Percentiles rank a stretch among this genome's conserved stretches.
Evolutionary conservation across 2,329 filamentous ascomycete genomes (phyloP).

Genomic region (Geosmithia morbida): DNA sequence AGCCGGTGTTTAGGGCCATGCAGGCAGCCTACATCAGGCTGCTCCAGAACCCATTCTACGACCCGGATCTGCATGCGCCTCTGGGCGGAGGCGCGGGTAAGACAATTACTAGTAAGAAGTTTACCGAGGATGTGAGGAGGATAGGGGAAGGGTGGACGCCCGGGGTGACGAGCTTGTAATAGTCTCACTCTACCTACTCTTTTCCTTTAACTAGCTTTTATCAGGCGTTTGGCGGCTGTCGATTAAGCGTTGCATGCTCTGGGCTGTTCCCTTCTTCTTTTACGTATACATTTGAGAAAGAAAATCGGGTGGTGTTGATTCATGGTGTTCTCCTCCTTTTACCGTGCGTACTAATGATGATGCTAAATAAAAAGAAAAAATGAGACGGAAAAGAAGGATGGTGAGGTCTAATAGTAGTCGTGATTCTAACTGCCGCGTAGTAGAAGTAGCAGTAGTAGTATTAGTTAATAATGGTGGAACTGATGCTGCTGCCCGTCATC

Average conservation of each 20-base stretch:
- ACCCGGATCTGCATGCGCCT: conserved; percentile 69
- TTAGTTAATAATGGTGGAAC: neutral
- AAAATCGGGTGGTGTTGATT: too few species aligned
- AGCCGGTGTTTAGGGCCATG: conserved; percentile 79
- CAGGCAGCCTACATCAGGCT: conserved; percentile 84
- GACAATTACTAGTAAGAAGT: conserved; percentile 69
- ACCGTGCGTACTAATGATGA: too few species aligned
- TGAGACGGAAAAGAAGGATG: too few species aligned
- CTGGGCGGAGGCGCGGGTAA: conserved; percentile 36
- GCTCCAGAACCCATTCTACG: conserved; percentile 89
- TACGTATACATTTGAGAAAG: too few species aligned
- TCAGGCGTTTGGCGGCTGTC: neutral
- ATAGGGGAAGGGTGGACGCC: conserved; percentile 80
- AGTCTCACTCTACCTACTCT: neutral
- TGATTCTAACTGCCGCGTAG: too few species aligned
- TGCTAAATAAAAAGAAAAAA: too few species aligned
- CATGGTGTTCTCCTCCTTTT: too few species aligned
- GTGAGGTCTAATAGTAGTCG: too few species aligned
- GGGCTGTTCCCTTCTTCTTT: too few species aligned
- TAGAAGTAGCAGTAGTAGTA: too few species aligned
- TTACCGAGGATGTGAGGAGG: conserved; percentile 66
- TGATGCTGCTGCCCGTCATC: conserved; percentile 4
- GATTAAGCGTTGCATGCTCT: too few species aligned
- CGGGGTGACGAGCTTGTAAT: conserved; percentile 47
- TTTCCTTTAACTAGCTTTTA: neutral